These are phyloP conservation scores for Cyclotella kingstonii DNA, from an alignment of 108 stramenopile genomes.

Conservation along the genomic window DNA sequence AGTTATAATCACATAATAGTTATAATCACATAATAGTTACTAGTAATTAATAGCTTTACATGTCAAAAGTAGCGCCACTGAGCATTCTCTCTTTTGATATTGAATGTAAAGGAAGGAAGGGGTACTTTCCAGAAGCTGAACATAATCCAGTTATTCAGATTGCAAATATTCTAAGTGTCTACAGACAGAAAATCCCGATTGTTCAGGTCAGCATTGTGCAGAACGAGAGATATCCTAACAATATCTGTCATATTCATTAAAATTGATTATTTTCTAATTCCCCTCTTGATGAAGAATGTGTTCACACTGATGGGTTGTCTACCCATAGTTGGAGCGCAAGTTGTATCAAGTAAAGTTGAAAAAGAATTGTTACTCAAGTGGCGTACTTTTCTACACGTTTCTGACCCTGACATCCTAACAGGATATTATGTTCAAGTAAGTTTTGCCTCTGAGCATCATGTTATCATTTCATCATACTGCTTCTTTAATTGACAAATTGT, in stretches of 20 bases:
- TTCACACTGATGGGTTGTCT: constrained; percentile 96
- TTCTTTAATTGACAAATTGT: not conserved
- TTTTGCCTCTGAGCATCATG: not conserved
- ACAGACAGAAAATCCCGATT: too few relatives aligned
- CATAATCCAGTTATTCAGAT: too few relatives aligned
- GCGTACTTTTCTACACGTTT: constrained; percentile 85
- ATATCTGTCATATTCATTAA: not conserved
- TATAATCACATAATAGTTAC: too few relatives aligned
- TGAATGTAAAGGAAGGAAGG: too few relatives aligned
- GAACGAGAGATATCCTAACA: too few relatives aligned
- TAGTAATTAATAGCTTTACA: too few relatives aligned
- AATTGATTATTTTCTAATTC: not conserved
- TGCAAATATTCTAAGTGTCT: too few relatives aligned
- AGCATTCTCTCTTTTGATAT: too few relatives aligned
- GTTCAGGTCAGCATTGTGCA: constrained; percentile 56
- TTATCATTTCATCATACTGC: not conserved
- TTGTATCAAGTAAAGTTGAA: constrained; percentile 92
- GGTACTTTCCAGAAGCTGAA: too few relatives aligned
- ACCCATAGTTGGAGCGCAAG: constrained; percentile 98
- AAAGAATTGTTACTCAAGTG: constrained; percentile 92
- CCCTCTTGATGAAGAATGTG: constrained; percentile 63
- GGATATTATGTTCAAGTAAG: constrained; percentile 87
- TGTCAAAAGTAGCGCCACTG: too few relatives aligned
- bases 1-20: too few relatives aligned
- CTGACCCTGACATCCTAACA: constrained; percentile 97